Base-by-base conservation (phyloP, 345 rosid species). In the Carallia pectinifolia region DNA sequence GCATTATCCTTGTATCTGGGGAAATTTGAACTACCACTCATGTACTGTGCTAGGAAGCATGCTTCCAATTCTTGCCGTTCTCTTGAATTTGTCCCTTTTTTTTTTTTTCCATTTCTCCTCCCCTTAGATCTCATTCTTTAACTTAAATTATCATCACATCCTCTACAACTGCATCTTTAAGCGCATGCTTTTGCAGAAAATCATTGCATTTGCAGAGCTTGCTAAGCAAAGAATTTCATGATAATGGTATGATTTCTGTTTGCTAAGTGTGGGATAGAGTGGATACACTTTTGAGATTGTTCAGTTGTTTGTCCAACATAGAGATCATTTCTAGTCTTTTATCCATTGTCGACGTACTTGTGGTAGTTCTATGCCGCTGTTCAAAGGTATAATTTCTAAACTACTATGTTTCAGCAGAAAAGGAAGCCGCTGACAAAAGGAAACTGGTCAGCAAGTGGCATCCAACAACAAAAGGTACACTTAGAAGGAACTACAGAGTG, bases 381-480 rank as follows among this genome's bases (percentile, higher is more conserved):
- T 40, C 6, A 6, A n/a, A 7, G 40, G 4, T 39, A 55, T 19
- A 48, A 65, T 58, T 65, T 67, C 31, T 1, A 15, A 33, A n/a
- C 10, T 30, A 6, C 60, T 59, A 31, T 71, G 52, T 69, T 76
- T 62, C 52, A 0, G 61, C 80, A 88, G 97, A 84, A 7, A 86
- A 80, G 85, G 91, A 87, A 76, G 94, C 93, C 58, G 77, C 88
- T 69, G 88, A 84, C 61, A 88, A 81, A 75, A 77, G 96, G 80
- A 94, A 94, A 76, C 66, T 88, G 63, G 95, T 88, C 71, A 94
- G 96, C 83, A 91, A 89, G 86, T 94, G 98, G 98, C 96, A 89
- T 80, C 96, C 92, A 0, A 94, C 97, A 55, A 89, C 93, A 6
- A 91, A 94, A 69, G 97, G 98, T 19, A 89, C 96, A 27, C 96